Percentiles rank a stretch among this genome's conserved stretches.
phyloP scores from a whole-genome alignment of 306 rosid genomes.

The Myrica gale region DNA sequence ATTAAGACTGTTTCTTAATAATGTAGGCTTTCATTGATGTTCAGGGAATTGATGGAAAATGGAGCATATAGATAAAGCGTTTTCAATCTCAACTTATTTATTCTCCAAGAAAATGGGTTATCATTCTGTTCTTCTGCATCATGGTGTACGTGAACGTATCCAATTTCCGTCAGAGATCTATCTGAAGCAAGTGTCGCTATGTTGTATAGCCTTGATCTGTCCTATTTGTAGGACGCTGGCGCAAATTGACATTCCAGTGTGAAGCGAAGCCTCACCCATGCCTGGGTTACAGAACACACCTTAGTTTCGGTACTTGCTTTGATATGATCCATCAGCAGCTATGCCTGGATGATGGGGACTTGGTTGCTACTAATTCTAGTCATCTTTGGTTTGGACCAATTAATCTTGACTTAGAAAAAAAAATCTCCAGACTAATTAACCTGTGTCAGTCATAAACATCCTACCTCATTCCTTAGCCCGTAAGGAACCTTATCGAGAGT shows the following conservation, averaged over 20 bases:
- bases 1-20: not conserved
- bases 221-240: not conserved
- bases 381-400: not conserved
- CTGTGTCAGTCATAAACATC: not conserved
- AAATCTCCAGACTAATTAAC: not conserved
- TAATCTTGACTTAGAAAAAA: not conserved
- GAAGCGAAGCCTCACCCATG: not conserved
- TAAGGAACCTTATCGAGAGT: not conserved
- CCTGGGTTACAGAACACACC: not conserved
- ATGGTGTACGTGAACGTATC: not conserved
- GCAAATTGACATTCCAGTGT: not conserved
- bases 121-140: too few species aligned
- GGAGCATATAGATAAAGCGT: not conserved
- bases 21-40: not conserved
- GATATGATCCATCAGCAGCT: not conserved
- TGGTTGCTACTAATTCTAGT: not conserved
- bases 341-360: not conserved
- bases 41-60: not conserved
- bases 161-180: not conserved
- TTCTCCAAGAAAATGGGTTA: not conserved
- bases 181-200: not conserved
- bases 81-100: not conserved
- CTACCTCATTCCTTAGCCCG: not conserved
- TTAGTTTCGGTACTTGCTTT: not conserved
- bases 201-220: not conserved